phyloP scores from a whole-genome alignment of 176 grass and related monocot species.

The Rhipidocladum racemiflorum region DNA sequence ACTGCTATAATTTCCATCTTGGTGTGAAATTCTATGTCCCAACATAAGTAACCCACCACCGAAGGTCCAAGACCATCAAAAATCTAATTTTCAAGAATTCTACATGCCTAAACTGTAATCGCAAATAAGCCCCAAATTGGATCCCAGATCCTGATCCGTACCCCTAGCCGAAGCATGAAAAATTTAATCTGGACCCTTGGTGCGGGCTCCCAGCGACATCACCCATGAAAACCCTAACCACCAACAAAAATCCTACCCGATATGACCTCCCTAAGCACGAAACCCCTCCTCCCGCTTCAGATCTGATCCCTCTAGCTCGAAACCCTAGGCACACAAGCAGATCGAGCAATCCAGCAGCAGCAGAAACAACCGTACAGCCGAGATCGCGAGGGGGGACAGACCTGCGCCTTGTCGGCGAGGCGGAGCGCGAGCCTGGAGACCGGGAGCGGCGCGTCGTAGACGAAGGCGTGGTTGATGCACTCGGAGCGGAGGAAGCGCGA shows the following conservation, averaged over 20 bases:
- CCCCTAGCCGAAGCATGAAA: neutral
- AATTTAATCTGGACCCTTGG: neutral
- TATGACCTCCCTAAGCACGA: neutral
- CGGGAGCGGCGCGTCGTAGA: slow-evolving; percentile 87
- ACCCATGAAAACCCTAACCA: neutral
- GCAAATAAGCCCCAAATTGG: neutral
- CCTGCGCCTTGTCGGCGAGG: slow-evolving; percentile 96
- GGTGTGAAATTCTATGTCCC: neutral
- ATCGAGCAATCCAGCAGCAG: neutral
- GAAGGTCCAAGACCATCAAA: neutral
- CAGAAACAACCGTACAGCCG: neutral
- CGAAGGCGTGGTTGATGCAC: slow-evolving; percentile 94
- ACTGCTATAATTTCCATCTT: neutral
- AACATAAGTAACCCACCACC: neutral
- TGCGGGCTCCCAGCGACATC: neutral
- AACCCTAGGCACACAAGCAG: neutral
- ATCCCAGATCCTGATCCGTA: neutral
- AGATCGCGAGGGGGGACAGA: slow-evolving; percentile 12
- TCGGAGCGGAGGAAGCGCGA: slow-evolving; percentile 75
- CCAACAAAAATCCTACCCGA: neutral
- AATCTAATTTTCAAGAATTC: neutral
- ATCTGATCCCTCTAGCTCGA: slow-evolving; percentile 1
- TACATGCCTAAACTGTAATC: neutral
- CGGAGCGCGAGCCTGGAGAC: slow-evolving; percentile 67
- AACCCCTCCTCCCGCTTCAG: neutral